phyloP scores from a whole-genome alignment of 2,329 filamentous ascomycete species.

The Pseudofabraea citricarpa region DNA sequence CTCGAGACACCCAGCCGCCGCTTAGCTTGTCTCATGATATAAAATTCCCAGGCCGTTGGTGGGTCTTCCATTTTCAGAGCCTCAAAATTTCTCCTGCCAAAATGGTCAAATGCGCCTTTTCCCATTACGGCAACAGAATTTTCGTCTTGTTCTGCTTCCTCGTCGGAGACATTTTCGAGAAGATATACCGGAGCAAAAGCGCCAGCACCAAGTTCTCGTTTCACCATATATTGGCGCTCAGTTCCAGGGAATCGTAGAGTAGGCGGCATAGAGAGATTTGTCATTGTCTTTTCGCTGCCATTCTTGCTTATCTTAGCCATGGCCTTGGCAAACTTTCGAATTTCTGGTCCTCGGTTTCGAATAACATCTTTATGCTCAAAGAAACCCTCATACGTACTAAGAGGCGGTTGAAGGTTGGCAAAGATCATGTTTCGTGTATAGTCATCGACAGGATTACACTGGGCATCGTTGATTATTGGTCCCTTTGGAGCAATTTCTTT shows the following conservation, averaged over 20 bases:
- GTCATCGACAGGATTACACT: constrained; percentile 89
- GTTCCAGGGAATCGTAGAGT: constrained; percentile 64
- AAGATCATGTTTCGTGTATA: constrained; percentile 70
- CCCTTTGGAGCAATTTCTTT: constrained; percentile 50
- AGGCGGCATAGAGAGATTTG: constrained; percentile 54
- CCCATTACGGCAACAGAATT: constrained; percentile 48
- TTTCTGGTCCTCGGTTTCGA: constrained; percentile 66
- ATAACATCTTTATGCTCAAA: constrained; percentile 62
- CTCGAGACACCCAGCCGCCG: constrained; percentile 70
- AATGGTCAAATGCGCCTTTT: constrained; percentile 53
- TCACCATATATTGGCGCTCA: constrained; percentile 67
- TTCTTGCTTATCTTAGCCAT: constrained; percentile 35
- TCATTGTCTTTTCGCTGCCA: constrained; percentile 50
- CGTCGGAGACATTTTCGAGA: constrained; percentile 64
- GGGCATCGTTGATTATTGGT: constrained; percentile 72
- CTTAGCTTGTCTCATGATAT: constrained; percentile 84
- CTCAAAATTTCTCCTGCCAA: constrained; percentile 56
- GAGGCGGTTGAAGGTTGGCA: constrained; percentile 64
- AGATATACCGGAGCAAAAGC: constrained; percentile 96
- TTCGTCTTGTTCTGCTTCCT: constrained; percentile 41
- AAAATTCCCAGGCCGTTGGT: constrained; percentile 89
- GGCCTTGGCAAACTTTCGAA: constrained; percentile 75
- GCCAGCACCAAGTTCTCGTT: constrained; percentile 82
- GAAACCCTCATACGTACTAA: constrained; percentile 74
- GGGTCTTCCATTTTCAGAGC: constrained; percentile 94